phyloP scores from a whole-genome alignment of 1,139 yeast species.

The Yamadazyma oceani region DNA sequence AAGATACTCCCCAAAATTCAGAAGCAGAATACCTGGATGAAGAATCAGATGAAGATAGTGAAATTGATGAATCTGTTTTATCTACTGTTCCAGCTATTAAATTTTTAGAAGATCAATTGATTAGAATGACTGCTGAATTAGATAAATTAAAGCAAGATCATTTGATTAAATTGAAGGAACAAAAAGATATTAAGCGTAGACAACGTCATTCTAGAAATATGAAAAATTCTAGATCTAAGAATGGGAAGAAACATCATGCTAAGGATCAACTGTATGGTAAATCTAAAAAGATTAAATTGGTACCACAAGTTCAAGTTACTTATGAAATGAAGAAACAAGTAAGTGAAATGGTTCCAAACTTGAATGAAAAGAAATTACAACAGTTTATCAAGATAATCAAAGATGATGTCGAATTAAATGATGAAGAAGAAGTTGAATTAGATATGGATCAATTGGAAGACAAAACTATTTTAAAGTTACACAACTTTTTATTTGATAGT shows the following conservation, averaged over 20 bases:
- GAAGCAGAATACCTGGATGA: conserved; percentile 37
- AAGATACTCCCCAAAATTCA: conserved; percentile 47
- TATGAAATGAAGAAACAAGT: conserved; percentile 97
- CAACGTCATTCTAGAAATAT: conserved; percentile 40
- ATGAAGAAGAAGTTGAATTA: conserved; percentile 85
- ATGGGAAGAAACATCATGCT: conserved; percentile 10
- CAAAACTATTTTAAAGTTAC: conserved; percentile 75
- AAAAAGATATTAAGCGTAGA: conserved; percentile 45
- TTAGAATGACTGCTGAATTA: conserved; percentile 81
- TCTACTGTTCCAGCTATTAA: conserved; percentile 84
- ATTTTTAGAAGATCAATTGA: conserved; percentile 81
- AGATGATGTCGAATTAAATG: conserved; percentile 73
- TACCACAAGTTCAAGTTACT: conserved; percentile 49
- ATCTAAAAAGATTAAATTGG: conserved; percentile 15
- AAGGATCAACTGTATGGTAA: conserved; percentile 5
- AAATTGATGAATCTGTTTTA: conserved; percentile 69
- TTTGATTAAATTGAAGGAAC: conserved; percentile 57
- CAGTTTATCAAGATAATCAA: conserved; percentile 84
- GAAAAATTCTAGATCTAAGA: conserved; percentile 31
- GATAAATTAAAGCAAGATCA: conserved; percentile 72
- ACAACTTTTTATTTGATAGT: conserved; percentile 72
- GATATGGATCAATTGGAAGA: conserved; percentile 95
- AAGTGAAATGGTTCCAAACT: conserved; percentile 77
- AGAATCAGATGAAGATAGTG: conserved; percentile 56
- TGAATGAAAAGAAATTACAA: conserved; percentile 78